Conservation (phyloP, 116 monocot genomes). For the Papilionanthe hybrid region DNA sequence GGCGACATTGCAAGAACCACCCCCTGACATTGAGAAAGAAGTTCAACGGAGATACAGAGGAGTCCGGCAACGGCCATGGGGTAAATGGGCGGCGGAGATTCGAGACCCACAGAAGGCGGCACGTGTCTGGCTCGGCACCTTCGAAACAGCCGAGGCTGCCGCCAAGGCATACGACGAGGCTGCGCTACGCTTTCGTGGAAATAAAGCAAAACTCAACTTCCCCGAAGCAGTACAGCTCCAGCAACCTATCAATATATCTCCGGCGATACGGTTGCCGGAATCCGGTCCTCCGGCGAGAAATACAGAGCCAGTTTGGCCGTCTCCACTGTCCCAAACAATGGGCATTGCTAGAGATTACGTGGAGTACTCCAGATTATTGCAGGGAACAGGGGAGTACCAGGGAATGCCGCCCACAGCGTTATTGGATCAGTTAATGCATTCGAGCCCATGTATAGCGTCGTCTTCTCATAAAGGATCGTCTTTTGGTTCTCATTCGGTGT, state of each 20-base stretch:
- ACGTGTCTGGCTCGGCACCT: constrained; percentile 83
- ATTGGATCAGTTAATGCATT: constrained; percentile 22
- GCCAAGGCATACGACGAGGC: constrained; percentile 72
- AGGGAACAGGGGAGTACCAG: constrained; percentile 20
- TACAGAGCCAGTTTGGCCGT: background rate
- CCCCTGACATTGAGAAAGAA: constrained; percentile 5
- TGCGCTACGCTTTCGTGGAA: constrained; percentile 69
- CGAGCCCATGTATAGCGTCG: constrained; percentile 2
- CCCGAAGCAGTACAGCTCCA: constrained; percentile 41
- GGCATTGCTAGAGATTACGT: constrained; percentile 20
- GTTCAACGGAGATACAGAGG: constrained; percentile 47
- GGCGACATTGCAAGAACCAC: background rate
- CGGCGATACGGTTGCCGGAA: background rate
- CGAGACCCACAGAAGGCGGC: constrained; percentile 68
- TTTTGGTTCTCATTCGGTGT: background rate
- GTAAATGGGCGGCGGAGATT: constrained; percentile 87
- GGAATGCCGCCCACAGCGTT: constrained; percentile 15
- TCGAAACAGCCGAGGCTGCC: constrained; percentile 68
- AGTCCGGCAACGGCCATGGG: constrained; percentile 75
- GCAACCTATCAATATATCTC: background rate
- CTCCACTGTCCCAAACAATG: too few relatives aligned
- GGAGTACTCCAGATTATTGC: constrained; percentile 35
- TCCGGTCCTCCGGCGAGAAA: background rate
- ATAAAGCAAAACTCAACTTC: constrained; percentile 72
- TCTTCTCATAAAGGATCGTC: background rate